Conservation (phyloP, 1,284 basidiomycete species). For the Ustilago shanxiensis region DNA sequence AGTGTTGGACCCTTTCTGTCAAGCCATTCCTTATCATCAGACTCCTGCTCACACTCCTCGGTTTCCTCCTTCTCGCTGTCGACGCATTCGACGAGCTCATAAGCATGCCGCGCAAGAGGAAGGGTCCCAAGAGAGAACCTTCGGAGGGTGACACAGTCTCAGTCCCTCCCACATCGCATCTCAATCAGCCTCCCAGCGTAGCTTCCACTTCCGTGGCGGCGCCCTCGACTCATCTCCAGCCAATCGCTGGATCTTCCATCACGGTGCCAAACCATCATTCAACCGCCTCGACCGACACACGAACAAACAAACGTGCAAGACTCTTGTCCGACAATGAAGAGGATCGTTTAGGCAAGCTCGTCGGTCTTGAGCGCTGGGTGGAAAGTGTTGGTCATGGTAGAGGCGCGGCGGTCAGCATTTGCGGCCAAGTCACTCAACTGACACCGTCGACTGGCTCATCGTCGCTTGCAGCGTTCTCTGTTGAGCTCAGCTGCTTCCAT, state of each 20-base stretch:
- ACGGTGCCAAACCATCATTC: neutral
- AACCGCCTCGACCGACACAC: neutral
- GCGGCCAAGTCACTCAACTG: conserved; percentile 17
- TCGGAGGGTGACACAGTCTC: conserved; percentile 19
- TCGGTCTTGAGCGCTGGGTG: conserved; percentile 32
- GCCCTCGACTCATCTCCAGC: neutral
- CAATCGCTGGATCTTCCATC: neutral
- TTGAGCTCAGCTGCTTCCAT: conserved; percentile 22
- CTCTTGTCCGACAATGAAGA: conserved; percentile 30
- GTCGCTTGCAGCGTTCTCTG: neutral
- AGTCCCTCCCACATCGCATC: neutral
- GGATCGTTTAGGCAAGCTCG: conserved; percentile 42
- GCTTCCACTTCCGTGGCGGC: neutral
- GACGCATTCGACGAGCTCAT: no score
- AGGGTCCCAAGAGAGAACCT: conserved; percentile 41
- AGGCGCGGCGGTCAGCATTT: conserved; percentile 47
- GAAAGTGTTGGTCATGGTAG: conserved; percentile 40
- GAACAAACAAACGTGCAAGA: conserved; percentile 17
- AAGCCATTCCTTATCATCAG: neutral
- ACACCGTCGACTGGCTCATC: neutral
- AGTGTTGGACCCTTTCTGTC: neutral
- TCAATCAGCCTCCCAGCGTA: neutral
- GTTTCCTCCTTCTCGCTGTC: neutral
- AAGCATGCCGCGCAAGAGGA: conserved; percentile 46
- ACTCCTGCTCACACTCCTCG: neutral